These are phyloP conservation scores for Paecilomyces dactylethromorphus DNA, from an alignment of 2,329 filamentous ascomycete genomes.

Conservation along the genomic window DNA sequence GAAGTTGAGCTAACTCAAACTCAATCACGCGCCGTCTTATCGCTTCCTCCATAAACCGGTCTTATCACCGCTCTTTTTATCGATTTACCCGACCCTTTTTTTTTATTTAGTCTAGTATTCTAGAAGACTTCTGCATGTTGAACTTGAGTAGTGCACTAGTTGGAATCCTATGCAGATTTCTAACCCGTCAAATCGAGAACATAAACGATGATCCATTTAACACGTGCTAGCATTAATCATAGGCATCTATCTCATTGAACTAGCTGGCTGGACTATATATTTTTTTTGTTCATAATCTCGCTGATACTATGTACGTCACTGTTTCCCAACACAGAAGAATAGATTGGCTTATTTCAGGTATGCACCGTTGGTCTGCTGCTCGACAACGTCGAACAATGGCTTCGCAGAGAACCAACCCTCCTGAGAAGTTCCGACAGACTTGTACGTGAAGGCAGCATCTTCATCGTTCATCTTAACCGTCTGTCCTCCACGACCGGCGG, in stretches of 20 bases:
- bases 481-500: conserved; percentile 51
- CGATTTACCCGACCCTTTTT: neutral
- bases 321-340: neutral
- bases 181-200: no score
- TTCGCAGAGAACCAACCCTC: conserved; percentile 67
- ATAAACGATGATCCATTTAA: no score
- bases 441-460: conserved; percentile 62
- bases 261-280: neutral
- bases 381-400: conserved; percentile 64
- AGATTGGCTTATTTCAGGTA: conserved; percentile 42
- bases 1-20: neutral
- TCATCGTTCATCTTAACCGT: conserved; percentile 63
- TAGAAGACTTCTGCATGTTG: no score
- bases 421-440: conserved; percentile 53
- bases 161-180: no score
- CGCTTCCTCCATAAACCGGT: neutral
- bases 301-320: neutral
- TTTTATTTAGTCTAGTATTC: no score
- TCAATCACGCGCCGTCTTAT: neutral
- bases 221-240: neutral
- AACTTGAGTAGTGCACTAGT: no score
- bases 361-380: conserved; percentile 52
- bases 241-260: neutral
- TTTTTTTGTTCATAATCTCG: neutral
- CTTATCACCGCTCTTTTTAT: neutral